These are phyloP conservation scores for Tetrahymena malaccensis DNA, from an alignment of 73 alveolate species.

Conservation along the genomic window DNA sequence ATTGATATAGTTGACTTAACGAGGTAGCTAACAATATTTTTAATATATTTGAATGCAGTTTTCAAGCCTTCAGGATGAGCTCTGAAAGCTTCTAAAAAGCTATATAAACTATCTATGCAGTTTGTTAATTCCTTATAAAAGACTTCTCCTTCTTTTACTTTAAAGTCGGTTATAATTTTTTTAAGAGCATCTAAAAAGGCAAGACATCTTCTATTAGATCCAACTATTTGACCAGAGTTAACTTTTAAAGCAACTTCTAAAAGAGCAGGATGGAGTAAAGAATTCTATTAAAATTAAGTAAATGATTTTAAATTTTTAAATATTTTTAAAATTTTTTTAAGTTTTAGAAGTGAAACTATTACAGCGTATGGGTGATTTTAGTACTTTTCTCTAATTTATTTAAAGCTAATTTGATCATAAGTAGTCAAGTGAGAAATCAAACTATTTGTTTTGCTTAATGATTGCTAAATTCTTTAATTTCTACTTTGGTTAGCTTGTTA, in stretches of 20 bases:
- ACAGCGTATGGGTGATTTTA: not conserved
- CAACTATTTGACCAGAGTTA: constrained; percentile 19
- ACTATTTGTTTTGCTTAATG: not conserved
- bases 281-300: not conserved
- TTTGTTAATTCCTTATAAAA: constrained; percentile 7
- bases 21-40: not conserved
- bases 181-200: constrained; percentile 29
- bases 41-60: constrained; percentile 17
- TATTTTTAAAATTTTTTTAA: not conserved
- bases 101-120: not conserved
- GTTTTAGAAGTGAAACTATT: not conserved
- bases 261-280: constrained; percentile 17
- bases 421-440: not conserved
- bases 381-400: not conserved
- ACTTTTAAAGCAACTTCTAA: constrained; percentile 11
- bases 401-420: not conserved
- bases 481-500: not conserved
- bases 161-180: constrained; percentile 15
- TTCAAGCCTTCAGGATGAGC: constrained; percentile 37
- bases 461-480: not conserved
- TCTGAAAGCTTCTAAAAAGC: constrained; percentile 12
- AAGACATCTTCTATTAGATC: constrained; percentile 34
- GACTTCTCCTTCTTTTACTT: not conserved
- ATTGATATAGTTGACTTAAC: not conserved
- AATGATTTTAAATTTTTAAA: not conserved